phyloP scores from a whole-genome alignment of 2,329 filamentous ascomycete species.

The Pyrenophora graminea region DNA sequence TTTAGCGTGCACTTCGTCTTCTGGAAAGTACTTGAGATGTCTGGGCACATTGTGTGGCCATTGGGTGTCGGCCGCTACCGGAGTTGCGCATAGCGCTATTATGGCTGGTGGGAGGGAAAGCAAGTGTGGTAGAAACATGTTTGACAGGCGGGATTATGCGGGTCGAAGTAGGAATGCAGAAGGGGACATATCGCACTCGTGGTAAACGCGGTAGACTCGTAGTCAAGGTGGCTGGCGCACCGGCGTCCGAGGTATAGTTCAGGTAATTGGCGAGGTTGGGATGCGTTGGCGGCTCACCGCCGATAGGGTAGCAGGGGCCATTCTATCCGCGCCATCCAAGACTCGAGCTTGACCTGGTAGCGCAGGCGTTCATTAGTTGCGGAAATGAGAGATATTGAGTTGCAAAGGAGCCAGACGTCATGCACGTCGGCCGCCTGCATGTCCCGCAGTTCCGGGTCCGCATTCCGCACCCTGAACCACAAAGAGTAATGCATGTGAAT shows the following conservation, averaged over 20 bases:
- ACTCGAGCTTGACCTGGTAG: too few relatives aligned
- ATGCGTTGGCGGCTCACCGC: conserved; percentile 36
- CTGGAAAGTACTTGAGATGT: conserved; percentile 54
- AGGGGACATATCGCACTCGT: conserved; percentile 14
- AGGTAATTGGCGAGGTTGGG: conserved; percentile 43
- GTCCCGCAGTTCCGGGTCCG: too few relatives aligned
- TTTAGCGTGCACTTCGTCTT: conserved; percentile 51
- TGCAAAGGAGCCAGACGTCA: too few relatives aligned
- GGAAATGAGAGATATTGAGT: too few relatives aligned
- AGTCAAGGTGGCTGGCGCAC: conserved; percentile 38
- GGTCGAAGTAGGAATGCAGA: conserved; percentile 9
- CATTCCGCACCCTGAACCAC: too few relatives aligned
- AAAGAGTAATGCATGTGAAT: too few relatives aligned
- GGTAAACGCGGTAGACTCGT: conserved; percentile 4
- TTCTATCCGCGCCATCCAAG: conserved; percentile 6
- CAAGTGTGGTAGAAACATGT: conserved; percentile 34
- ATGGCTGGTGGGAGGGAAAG: conserved; percentile 38
- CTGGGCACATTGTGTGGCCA: conserved; percentile 55
- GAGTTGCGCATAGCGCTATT: conserved; percentile 33
- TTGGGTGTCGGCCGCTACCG: conserved; percentile 36
- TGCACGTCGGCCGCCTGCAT: too few relatives aligned
- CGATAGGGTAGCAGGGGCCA: conserved; percentile 20
- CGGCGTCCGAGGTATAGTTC: conserved; percentile 18
- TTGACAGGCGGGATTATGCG: conserved; percentile 2
- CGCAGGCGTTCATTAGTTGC: too few relatives aligned